Base-by-base conservation (phyloP, 73 alveolate genomes). In the Tetrahymena borealis region DNA sequence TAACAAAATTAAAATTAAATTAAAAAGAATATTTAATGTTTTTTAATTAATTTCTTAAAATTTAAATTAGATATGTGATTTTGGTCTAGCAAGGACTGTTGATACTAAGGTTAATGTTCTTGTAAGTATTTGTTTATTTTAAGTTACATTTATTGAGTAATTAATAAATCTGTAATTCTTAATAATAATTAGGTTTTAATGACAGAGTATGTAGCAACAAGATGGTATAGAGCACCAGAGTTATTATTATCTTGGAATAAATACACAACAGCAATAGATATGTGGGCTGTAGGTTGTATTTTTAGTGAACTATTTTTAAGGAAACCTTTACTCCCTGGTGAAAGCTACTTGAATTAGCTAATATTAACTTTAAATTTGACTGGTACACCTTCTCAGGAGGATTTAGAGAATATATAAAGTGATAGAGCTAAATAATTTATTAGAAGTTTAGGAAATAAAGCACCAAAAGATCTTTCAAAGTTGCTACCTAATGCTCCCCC, bases 151-250 rank as follows among this genome's bases (percentile, higher is more conserved):
- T 60, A 24, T 60, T 0, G 5, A 85, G 78, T 3, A 79, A 91
- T 13, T 85, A n/a, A n/a, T n/a, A n/a, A n/a, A n/a, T n/a, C n/a
- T n/a, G n/a, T n/a, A n/a, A n/a, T n/a, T n/a, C n/a, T 92, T 33
- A 41, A 92, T 32, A 90, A 90, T 39, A 90, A 94, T 85, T 96
- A 96, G 31, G 95, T 91, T 41, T 42, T 96, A 10, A 92, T 96
- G 96, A 97, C 99, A 15, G 94, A 94, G 36, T 97, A 97, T 93
- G 97, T 97, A 1, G 98, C 96, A 31, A 97, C 99, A 16, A 93
- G 99, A 91, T 97, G 99, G 98, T 97, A 96, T 94, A 79, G 99
- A 91, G 99, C 99, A 13, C 99, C 99, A 13, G 99, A 97, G 42
- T 90, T 97, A 32, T 90, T 97, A 32, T 96, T 96, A 33, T 90